Evolutionary conservation across 768 basidiomycete genomes (phyloP).

Genomic region (Clavaria fumosa): DNA sequence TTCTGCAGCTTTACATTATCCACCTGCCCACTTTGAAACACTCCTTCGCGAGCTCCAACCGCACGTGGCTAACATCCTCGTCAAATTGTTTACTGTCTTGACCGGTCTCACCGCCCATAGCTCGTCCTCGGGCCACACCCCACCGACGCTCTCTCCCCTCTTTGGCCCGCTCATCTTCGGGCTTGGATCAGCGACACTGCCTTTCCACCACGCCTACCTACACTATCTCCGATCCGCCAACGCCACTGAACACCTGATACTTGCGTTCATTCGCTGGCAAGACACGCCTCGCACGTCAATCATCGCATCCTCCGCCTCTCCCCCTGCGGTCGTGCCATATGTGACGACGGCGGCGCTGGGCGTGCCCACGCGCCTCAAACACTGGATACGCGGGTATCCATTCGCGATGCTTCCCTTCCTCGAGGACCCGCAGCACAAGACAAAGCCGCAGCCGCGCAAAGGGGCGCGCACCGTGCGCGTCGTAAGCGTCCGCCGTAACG

Average conservation of each 20-base stretch:
- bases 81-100: slow-evolving; percentile 66
- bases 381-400: slow-evolving; percentile 87
- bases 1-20: slow-evolving; percentile 43
- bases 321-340: slow-evolving; percentile 22
- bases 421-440: slow-evolving; percentile 29
- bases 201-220: slow-evolving; percentile 34
- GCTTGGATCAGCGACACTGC: slow-evolving; percentile 36
- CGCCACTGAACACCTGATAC: slow-evolving; percentile 87
- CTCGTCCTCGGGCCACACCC: slow-evolving; percentile 76
- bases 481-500: slow-evolving; percentile 61
- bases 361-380: slow-evolving; percentile 73
- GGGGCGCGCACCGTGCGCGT: slow-evolving; percentile 70
- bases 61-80: slow-evolving; percentile 41
- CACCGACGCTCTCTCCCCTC: slow-evolving; percentile 75
- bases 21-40: slow-evolving; percentile 53
- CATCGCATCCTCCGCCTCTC: slow-evolving; percentile 14
- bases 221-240: slow-evolving; percentile 69
- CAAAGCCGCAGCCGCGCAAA: slow-evolving; percentile 48
- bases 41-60: slow-evolving; percentile 43
- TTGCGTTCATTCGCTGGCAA: slow-evolving; percentile 79
- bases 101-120: slow-evolving; percentile 74
- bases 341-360: slow-evolving; percentile 46
- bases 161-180: slow-evolving; percentile 88
- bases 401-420: slow-evolving; percentile 57
- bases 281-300: slow-evolving; percentile 37